These are phyloP conservation scores for Pichia sp. DNA, from an alignment of 1,139 yeast species.

Conservation along the genomic window DNA sequence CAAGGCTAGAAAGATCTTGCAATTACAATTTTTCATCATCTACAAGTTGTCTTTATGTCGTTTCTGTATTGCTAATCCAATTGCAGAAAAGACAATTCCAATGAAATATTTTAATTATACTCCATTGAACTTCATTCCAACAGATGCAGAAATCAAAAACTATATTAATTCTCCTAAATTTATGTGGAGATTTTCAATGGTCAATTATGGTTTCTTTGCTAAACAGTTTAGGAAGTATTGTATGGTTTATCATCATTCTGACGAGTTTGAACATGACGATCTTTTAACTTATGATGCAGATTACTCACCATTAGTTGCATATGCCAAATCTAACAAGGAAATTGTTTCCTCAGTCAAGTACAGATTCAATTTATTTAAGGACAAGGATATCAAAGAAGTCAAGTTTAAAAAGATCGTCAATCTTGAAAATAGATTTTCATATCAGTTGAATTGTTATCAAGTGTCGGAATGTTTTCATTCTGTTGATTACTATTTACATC, in stretches of 20 bases:
- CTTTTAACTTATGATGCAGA: too few relatives aligned
- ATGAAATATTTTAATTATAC: not conserved
- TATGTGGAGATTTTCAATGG: conserved; percentile 12
- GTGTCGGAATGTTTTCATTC: not conserved
- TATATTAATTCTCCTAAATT: conserved; percentile 4
- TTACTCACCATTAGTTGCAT: too few relatives aligned
- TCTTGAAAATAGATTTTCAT: too few relatives aligned
- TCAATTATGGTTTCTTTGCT: conserved; percentile 2
- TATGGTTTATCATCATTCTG: not conserved
- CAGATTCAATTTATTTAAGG: too few relatives aligned
- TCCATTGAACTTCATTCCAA: conserved; percentile 4
- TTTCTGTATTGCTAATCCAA: not conserved
- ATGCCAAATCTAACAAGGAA: too few relatives aligned
- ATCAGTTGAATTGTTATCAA: not conserved
- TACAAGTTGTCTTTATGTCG: conserved; percentile 1
- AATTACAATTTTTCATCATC: conserved; percentile 3
- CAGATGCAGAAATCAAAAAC: not conserved
- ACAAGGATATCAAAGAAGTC: too few relatives aligned
- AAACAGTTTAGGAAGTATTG: too few relatives aligned
- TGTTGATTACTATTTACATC: not conserved
- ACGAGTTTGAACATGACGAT: not conserved
- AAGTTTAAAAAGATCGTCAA: too few relatives aligned
- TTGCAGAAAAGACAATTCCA: not conserved
- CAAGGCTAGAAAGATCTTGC: not conserved
- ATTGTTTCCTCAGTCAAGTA: too few relatives aligned